These are phyloP conservation scores for Vaccinium vitisidaea DNA, from an alignment of 148 eudicot species.

Conservation along the genomic window DNA sequence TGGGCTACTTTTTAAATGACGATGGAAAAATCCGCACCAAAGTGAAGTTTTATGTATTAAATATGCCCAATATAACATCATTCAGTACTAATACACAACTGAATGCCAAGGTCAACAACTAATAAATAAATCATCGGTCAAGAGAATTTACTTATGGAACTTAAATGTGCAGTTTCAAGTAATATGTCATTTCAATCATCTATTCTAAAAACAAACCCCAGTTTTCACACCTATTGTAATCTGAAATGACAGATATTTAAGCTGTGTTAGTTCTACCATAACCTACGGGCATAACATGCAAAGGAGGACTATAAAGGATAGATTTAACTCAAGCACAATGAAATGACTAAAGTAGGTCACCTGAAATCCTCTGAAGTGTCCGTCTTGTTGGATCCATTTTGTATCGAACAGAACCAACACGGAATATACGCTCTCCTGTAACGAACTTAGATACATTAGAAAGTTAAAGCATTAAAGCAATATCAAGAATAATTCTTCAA, in stretches of 20 bases:
- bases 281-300: not conserved
- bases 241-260: not conserved
- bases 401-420: slow-evolving; percentile 70
- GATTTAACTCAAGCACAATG: not conserved
- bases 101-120: not conserved
- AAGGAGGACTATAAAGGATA: not conserved
- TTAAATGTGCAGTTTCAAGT: not conserved
- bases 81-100: not conserved
- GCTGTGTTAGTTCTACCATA: not conserved
- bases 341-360: slow-evolving; percentile 29
- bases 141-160: not conserved
- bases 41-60: not conserved
- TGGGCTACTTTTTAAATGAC: too few relatives aligned
- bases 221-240: not conserved
- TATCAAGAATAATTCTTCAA: slow-evolving; percentile 9
- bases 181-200: not conserved
- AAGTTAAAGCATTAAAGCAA: not conserved
- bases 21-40: too few relatives aligned
- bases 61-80: not conserved
- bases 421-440: slow-evolving; percentile 83
- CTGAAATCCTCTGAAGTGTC: slow-evolving; percentile 76
- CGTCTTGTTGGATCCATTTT: slow-evolving; percentile 81
- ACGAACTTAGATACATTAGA: slow-evolving; percentile 17
- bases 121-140: not conserved
- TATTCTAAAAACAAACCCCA: not conserved